Conservation (phyloP, 371 early-diverging fungal genomes). For the Mortierella sp. region DNA sequence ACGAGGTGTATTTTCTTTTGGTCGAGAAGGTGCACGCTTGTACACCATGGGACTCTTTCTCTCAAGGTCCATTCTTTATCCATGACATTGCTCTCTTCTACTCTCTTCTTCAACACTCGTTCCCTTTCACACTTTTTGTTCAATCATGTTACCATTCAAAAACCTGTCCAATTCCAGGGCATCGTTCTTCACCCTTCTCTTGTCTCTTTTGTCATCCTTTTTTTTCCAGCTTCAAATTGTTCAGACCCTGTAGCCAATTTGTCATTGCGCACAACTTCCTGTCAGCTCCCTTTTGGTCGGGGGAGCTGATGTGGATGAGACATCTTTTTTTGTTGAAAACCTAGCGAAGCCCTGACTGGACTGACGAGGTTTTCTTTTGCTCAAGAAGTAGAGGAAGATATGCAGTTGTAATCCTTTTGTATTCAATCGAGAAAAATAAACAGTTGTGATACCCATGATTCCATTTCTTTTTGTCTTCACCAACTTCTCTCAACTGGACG, state of each 20-base stretch:
- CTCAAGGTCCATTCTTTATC: slow-evolving; percentile 5
- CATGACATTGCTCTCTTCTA: not conserved
- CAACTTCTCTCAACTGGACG: no score
- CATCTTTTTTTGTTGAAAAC: not conserved
- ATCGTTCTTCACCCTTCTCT: not conserved
- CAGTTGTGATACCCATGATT: no score
- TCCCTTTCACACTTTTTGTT: not conserved
- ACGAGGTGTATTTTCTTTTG: slow-evolving; percentile 29
- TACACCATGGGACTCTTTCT: not conserved
- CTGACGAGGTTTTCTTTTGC: slow-evolving; percentile 42
- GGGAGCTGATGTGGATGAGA: slow-evolving; percentile 10
- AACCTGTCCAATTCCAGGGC: slow-evolving; percentile 24
- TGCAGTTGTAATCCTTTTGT: no score
- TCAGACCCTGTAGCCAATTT: not conserved
- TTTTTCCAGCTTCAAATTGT: not conserved
- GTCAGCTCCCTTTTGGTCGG: slow-evolving; percentile 48
- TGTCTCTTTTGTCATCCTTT: slow-evolving; percentile 5
- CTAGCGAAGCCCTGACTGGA: not conserved
- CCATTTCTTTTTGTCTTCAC: not conserved
- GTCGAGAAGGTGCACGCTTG: slow-evolving; percentile 33
- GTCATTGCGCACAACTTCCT: not conserved
- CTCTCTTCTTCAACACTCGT: not conserved
- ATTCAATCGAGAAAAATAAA: no score
- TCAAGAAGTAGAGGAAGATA: not conserved
- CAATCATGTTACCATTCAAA: slow-evolving; percentile 32